phyloP scores from a whole-genome alignment of 192 early-diverging fungal species.

The Bifiguratus adelaidae region DNA sequence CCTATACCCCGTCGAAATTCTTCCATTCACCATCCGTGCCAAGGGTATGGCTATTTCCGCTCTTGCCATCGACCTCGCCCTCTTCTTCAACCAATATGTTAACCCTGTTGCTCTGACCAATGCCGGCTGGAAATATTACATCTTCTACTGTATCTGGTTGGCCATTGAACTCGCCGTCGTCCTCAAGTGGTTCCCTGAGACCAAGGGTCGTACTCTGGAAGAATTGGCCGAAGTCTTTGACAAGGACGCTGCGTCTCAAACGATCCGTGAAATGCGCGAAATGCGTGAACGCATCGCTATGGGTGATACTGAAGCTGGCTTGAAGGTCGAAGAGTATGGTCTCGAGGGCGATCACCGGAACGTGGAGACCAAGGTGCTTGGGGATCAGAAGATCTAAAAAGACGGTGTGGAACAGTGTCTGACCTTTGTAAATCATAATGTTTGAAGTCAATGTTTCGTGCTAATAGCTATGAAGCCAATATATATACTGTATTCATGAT shows the following conservation, averaged over 20 bases:
- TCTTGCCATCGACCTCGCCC: conserved; percentile 1
- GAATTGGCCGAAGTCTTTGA: conserved; percentile 1
- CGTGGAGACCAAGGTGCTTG: too few relatives aligned
- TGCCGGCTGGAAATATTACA: conserved; percentile 1
- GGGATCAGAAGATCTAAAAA: too few relatives aligned
- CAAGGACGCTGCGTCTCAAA: conserved; percentile 1
- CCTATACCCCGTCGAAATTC: conserved; percentile 4
- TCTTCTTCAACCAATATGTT: conserved; percentile 5
- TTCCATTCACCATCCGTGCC: conserved; percentile 6
- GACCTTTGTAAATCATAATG: too few relatives aligned
- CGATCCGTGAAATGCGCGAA: too few relatives aligned
- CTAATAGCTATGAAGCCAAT: too few relatives aligned
- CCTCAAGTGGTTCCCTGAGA: conserved; percentile 1
- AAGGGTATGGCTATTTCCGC: conserved; percentile 5
- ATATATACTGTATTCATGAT: too few relatives aligned
- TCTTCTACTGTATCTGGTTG: background rate
- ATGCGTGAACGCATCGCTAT: too few relatives aligned
- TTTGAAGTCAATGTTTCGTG: too few relatives aligned
- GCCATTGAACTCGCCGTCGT: conserved; percentile 1
- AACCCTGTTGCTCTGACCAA: background rate
- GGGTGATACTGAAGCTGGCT: too few relatives aligned
- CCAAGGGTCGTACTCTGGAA: background rate
- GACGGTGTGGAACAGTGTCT: too few relatives aligned
- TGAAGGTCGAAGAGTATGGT: too few relatives aligned
- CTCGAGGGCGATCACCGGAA: too few relatives aligned